Evolutionary conservation across 768 basidiomycete genomes (phyloP), one percentile per base, ranked within the genome.

Genomic region (Clitopilus passeckerianus): DNA sequence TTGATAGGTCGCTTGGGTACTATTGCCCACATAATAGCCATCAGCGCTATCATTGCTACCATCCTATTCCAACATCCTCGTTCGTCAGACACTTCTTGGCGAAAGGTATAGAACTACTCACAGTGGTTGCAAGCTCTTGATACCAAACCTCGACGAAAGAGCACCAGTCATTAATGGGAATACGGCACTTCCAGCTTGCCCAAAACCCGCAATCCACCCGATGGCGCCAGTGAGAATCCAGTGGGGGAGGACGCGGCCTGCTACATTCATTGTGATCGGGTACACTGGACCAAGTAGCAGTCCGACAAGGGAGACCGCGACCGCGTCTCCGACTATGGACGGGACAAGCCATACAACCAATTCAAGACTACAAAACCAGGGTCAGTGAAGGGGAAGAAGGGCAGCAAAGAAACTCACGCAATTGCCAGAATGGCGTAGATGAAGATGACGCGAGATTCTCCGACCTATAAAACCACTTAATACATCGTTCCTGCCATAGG

Each of bases 231-330:
- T 69, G 20, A 86, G 70, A 5, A 89, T 68, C 73, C 82, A 82
- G 5, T 71, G 72, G 14, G 88, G 87, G 16, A 89, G 65, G 35
- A 87, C 72, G 1, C 78, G 72, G n/a, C 78, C 72, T 2, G 80
- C 70, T 22, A 84, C 77, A 65, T 81, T 83, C 77, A 88, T 79
- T 12, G 79, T 69, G 41, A 82, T 74, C 1, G 81, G 82, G 65
- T 81, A 85, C 66, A 85, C 76, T 5, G 83, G 84, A 0, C 84
- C 85, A 30, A 86, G 67, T 27, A 84, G 59, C 6, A 84, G 18
- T 16, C 85, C 86, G 18, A 82, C 67, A 33, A 83, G 54, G 1
- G 79, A 72, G 52, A 84, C 71, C 0, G 79, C 76, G 7, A 84
- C 71, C 0, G 77, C 83, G 59, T 75, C 76, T 9, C 75, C 80